Evolutionary conservation across 2,329 filamentous ascomycete species (phyloP).

Genomic region (Penicillium olsonii): DNA sequence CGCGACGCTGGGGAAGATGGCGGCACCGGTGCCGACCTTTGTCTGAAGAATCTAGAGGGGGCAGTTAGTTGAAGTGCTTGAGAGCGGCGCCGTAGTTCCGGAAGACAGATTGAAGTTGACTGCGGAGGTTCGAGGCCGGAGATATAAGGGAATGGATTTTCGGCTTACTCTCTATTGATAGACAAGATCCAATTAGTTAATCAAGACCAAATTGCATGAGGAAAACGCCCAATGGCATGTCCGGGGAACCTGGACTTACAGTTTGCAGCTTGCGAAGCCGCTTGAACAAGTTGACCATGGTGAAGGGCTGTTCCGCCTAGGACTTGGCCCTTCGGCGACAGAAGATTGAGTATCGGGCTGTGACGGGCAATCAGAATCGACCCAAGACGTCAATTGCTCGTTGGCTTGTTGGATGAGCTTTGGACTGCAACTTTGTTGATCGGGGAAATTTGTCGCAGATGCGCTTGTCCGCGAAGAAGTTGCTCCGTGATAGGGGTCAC

Average conservation of each 20-base stretch:
- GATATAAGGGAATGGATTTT: slow-evolving; percentile 5
- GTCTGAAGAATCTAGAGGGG: slow-evolving; percentile 68
- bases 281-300: slow-evolving; percentile 54
- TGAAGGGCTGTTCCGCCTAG: slow-evolving; percentile 27
- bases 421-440: slow-evolving; percentile 17
- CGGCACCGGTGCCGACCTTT: slow-evolving; percentile 79
- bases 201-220: not conserved
- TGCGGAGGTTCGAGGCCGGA: slow-evolving; percentile 5
- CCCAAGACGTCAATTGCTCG: not conserved
- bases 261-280: slow-evolving; percentile 73
- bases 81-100: not conserved
- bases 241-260: slow-evolving; percentile 53
- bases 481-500: slow-evolving; percentile 27
- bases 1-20: slow-evolving; percentile 63
- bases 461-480: slow-evolving; percentile 25
- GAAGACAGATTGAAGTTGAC: not conserved
- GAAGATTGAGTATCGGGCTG: not conserved
- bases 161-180: slow-evolving; percentile 31
- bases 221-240: not conserved
- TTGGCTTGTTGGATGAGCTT: slow-evolving; percentile 5
- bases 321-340: slow-evolving; percentile 17
- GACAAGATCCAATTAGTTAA: slow-evolving; percentile 21
- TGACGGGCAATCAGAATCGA: not conserved
- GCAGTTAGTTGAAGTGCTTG: not conserved
- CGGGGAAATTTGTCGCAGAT: slow-evolving; percentile 27